A percentile compares a stretch with the other conserved stretches of the same genome.
phyloP scores from a whole-genome alignment of 805 yeast species.

The Spathaspora arborariae region DNA sequence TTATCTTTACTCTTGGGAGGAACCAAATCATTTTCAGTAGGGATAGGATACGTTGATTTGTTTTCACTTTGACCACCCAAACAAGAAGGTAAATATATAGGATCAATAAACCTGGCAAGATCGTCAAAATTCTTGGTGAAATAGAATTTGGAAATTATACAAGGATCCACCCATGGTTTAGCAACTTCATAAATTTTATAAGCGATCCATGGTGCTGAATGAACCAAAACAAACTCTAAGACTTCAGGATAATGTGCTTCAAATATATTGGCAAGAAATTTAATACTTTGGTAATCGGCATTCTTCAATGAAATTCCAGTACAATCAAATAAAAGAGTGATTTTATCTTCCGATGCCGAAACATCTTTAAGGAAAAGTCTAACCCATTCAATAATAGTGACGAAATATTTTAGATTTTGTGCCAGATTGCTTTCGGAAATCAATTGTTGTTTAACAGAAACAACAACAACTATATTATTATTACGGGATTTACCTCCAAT shows the following conservation, averaged over 20 bases:
- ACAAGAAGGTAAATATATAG: slow-evolving; percentile 57
- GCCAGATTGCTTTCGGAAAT: slow-evolving; percentile 51
- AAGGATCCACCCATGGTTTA: slow-evolving; percentile 94
- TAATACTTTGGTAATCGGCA: slow-evolving; percentile 80
- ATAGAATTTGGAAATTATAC: slow-evolving; percentile 84
- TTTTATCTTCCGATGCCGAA: slow-evolving; percentile 61
- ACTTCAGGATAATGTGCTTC: slow-evolving; percentile 97
- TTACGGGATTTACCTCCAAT: slow-evolving; percentile 69
- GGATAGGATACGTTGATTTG: slow-evolving; percentile 64
- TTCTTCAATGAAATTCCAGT: slow-evolving; percentile 75
- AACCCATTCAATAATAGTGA: slow-evolving; percentile 76
- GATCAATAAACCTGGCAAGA: slow-evolving; percentile 56
- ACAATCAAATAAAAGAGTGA: slow-evolving; percentile 78
- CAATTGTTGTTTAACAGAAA: slow-evolving; percentile 73
- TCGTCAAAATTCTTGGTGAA: slow-evolving; percentile 75
- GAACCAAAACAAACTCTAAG: slow-evolving; percentile 80
- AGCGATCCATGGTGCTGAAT: slow-evolving; percentile 96
- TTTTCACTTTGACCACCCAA: slow-evolving; percentile 71
- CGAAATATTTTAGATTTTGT: slow-evolving; percentile 72
- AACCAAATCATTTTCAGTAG: slow-evolving; percentile 43
- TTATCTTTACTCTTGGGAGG: slow-evolving; percentile 31
- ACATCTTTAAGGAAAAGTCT: slow-evolving; percentile 56
- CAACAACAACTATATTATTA: slow-evolving; percentile 75
- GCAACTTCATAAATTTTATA: slow-evolving; percentile 91
- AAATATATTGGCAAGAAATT: slow-evolving; percentile 81